Base-by-base conservation (phyloP, 805 yeast species). In the Brettanomyces naardenensis region DNA sequence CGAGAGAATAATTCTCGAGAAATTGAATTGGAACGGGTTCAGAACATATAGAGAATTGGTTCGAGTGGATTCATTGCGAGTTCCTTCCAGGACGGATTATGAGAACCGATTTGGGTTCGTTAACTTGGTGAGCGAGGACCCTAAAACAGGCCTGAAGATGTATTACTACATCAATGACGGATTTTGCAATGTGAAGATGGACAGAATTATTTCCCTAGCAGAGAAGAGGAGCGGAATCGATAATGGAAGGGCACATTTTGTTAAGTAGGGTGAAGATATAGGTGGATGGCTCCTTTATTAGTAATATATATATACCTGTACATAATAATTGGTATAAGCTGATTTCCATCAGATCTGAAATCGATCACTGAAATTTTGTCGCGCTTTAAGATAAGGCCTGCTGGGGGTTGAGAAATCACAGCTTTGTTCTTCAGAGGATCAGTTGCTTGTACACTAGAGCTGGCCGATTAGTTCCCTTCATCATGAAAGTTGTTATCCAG, bases 401-500 rank as follows among this genome's bases (percentile, higher is more conserved):
- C n/a, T n/a, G n/a, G n/a, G n/a, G n/a, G n/a, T n/a, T n/a, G n/a
- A n/a, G n/a, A n/a, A n/a, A n/a, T n/a, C n/a, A n/a, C n/a, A n/a
- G n/a, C n/a, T n/a, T n/a, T n/a, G n/a, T 23, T 11, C 11, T 23
- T 11, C 11, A 23, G 11, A 23, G 11, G 26, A 23, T 23, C 7
- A 23, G 26, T 23, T 23, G 33, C 9, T 30, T 7, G 9, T 19
- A 10, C 9, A 11, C 22, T 6, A 30, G 7, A 22, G 14, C 21
- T 18, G 17, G 2, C 22, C 19, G 9, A 33, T 4, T 11, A 19
- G 22, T 15, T 9, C n/a, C n/a, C n/a, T n/a, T n/a, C n/a, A n/a
- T n/a, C n/a, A 90, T 90, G 98, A 80, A 78, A 56, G 86, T 89
- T 3, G 95, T 92, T 1, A 74, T 92, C 25, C 98, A 92, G 55